Evolutionary conservation across 768 basidiomycete genomes (phyloP).

Genomic region (Ramaria sp.): DNA sequence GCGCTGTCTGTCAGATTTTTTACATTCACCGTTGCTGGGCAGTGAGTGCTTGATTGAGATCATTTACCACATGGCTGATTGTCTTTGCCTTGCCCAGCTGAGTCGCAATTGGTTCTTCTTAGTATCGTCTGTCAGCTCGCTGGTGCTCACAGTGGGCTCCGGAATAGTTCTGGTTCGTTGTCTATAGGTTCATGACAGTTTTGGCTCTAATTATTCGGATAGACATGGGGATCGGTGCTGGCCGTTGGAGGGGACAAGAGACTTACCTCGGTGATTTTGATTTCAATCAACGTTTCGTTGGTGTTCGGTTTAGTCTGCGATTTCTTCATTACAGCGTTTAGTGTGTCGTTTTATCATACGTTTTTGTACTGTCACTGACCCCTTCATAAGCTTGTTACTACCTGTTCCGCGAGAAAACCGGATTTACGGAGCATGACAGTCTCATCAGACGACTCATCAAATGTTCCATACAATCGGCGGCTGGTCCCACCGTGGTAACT

Average conservation of each 20-base stretch:
- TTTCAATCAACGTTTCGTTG: not conserved
- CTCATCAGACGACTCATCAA: not conserved
- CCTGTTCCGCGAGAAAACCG: not conserved
- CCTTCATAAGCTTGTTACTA: not conserved
- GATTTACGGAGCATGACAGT: not conserved
- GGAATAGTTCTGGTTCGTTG: not conserved
- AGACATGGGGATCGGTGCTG: not conserved
- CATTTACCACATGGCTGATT: too few species aligned
- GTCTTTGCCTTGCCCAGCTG: not conserved
- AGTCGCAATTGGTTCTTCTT: not conserved
- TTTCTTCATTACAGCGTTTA: slow-evolving; percentile 1
- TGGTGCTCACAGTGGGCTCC: not conserved
- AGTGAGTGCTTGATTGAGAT: not conserved
- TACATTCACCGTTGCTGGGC: slow-evolving; percentile 1
- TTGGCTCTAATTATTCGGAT: not conserved
- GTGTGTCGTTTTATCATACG: not conserved
- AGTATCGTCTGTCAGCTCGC: not conserved
- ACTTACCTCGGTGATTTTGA: not conserved
- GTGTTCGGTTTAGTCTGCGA: not conserved
- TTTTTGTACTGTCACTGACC: not conserved
- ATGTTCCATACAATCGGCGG: not conserved
- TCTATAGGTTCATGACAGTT: not conserved
- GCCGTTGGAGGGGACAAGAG: not conserved
- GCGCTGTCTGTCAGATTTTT: slow-evolving; percentile 2
- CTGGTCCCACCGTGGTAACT: not conserved